Base-by-base conservation (phyloP, 2,329 filamentous ascomycete genomes). In the Byssoonygena ceratinophila region DNA sequence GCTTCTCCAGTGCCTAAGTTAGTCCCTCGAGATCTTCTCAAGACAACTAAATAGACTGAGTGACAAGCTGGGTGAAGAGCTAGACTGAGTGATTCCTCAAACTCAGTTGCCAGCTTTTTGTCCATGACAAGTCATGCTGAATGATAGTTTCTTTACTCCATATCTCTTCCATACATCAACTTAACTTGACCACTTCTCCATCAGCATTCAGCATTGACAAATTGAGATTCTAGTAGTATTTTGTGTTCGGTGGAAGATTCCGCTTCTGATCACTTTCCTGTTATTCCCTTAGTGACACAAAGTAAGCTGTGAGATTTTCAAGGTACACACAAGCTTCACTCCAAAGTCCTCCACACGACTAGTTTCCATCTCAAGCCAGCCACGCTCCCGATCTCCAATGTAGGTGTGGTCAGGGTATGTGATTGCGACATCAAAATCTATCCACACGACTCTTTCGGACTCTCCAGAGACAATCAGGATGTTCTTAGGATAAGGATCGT, bases 401-500 rank as follows among this genome's bases (percentile, higher is more conserved):
- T 54, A 57, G 18, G 53, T 40, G 31, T 14, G 46, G 46, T 55
- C 49, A 49, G 51, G 53, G 25, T 57, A 57, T 14, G 46, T 44
- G 31, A 55, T 57, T 29, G 55, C 47, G 54, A 57, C 48, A 54
- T 57, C 54, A 52, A 57, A 57, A 52, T 57, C 54, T 40, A 54
- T 53, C 56, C 54, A 57, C 12, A 57, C n/a, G 29, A 56, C 54
- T 51, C 55, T 49, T 48, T 57, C 56, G 3, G 50, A 20, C 12
- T 54, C 39, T 14, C 51, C 55, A 31, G 53, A 55, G 23, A 58
- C 40, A 34, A 58, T 57, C 44, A 55, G 7, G 18, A 55, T 53
- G 34, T 58, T 58, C 52, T 57, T 58, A 14, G 52, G 56, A 52
- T 58, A 57, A 37, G 50, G 41, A 29, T 56, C 56, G 53, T 57